A percentile compares a stretch with the other conserved stretches of the same genome.
Evolutionary conservation across 2,329 filamentous ascomycete species (phyloP).

Genomic region (Pseudonectria buxi): DNA sequence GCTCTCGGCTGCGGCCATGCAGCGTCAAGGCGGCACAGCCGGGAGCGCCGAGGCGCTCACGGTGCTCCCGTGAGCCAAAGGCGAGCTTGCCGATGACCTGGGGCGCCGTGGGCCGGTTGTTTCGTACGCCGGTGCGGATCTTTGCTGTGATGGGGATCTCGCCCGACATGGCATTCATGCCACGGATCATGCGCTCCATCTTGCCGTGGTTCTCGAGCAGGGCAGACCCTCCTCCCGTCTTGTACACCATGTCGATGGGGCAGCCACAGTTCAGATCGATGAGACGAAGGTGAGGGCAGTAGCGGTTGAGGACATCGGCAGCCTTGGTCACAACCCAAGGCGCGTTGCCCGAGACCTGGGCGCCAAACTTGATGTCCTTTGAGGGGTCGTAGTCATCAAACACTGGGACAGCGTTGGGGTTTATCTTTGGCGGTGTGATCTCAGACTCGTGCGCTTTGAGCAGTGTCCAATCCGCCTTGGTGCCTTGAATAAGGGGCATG

Average conservation of each 20-base stretch:
- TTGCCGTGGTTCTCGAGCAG: constrained; percentile 84
- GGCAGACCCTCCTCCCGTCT: constrained; percentile 81
- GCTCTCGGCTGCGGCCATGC: constrained; percentile 87
- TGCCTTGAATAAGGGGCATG: constrained; percentile 79
- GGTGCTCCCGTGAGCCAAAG: constrained; percentile 68
- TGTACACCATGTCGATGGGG: constrained; percentile 89
- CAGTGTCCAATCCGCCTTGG: constrained; percentile 89
- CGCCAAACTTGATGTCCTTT: constrained; percentile 81
- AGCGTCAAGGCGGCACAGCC: constrained; percentile 94
- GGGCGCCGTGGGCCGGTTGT: constrained; percentile 69
- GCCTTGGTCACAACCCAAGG: constrained; percentile 87
- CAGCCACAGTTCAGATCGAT: constrained; percentile 97
- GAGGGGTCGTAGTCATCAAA: constrained; percentile 75
- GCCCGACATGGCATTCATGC: constrained; percentile 90
- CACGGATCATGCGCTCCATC: constrained; percentile 87
- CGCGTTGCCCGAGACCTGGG: constrained; percentile 87
- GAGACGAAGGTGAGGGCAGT: constrained; percentile 76
- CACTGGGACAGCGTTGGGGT: constrained; percentile 41
- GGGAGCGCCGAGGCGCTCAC: constrained; percentile 62
- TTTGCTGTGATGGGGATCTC: constrained; percentile 92
- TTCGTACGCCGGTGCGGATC: constrained; percentile 84
- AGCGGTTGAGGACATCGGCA: constrained; percentile 69
- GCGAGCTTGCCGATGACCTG: constrained; percentile 78
- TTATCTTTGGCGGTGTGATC: constrained; percentile 62
- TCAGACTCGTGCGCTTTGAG: constrained; percentile 90